Conservation (phyloP, 2,329 filamentous ascomycete species). For the Ustulina deusta region DNA sequence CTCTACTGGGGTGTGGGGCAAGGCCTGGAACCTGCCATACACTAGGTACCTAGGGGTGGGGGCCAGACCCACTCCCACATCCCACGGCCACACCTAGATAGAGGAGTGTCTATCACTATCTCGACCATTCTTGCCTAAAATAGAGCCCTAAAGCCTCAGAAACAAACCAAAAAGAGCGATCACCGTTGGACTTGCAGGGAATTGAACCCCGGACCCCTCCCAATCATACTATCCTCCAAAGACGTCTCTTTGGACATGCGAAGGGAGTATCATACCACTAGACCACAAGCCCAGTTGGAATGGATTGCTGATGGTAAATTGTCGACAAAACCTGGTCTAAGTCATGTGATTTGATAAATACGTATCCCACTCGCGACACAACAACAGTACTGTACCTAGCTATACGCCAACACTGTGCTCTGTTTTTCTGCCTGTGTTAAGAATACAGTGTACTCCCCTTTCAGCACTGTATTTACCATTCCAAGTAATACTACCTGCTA, state of each 20-base stretch:
- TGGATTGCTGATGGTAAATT: neutral
- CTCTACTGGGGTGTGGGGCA: too few relatives aligned
- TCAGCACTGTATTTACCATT: conserved; percentile 5
- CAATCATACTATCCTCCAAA: conserved; percentile 21
- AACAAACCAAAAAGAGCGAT: conserved; percentile 3
- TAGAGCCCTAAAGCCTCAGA: neutral
- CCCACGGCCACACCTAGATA: too few relatives aligned
- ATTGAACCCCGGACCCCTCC: conserved; percentile 45
- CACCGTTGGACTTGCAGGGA: conserved; percentile 40
- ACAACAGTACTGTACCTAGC: too few relatives aligned
- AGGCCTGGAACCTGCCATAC: too few relatives aligned
- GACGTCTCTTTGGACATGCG: conserved; percentile 26
- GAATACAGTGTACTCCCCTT: neutral
- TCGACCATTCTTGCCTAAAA: too few relatives aligned
- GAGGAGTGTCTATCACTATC: too few relatives aligned
- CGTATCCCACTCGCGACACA: too few relatives aligned
- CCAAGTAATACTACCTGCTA: too few relatives aligned
- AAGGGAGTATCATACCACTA: conserved; percentile 45
- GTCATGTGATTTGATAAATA: neutral
- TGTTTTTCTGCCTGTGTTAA: too few relatives aligned
- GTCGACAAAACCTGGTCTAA: too few relatives aligned
- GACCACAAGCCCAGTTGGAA: conserved; percentile 25
- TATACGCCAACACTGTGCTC: neutral
- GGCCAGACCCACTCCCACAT: too few relatives aligned
- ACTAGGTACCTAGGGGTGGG: too few relatives aligned